Base-by-base conservation (phyloP, 345 rosid species). In the Passiflora organensis region DNA sequence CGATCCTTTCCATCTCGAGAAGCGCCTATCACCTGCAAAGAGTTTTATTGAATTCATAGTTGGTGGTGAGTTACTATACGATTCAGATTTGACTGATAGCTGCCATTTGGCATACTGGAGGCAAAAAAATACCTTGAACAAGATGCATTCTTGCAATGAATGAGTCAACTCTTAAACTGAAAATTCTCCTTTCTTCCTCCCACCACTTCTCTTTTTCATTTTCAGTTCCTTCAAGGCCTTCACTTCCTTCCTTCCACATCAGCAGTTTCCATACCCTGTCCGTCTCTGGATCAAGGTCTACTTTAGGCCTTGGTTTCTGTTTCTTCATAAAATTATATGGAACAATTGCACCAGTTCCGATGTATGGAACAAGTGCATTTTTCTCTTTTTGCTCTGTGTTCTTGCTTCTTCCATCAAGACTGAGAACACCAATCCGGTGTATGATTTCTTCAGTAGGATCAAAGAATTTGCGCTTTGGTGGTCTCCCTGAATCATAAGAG, bases 1-100 rank as follows among this genome's bases (percentile, higher is more conserved):
- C 2, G 98, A 91, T 55, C 98, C 98, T 69, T 91, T 91, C 98
- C 98, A 91, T 67, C 75, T 78, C n/a, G 96, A 86, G 82, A 91
- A 91, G 46, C 91, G 86, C 55, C 98, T 79, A 66, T 91, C 96
- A 53, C 98, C 98, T 91, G 89, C 55, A 62, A 72, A 60, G 41
- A 56, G 38, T 52, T 43, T 55, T 16, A 44, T 49, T 16, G 16
- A 28, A 46, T 23, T 44, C 37, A 59, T 39, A 17, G 11, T 4
- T 28, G 17, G 39, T 55, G 48, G 63, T 51, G 38, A 54, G 41
- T 48, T 28, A 24, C 32, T 73, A 22, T 3, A 34, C 32, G 10
- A 16, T 43, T 59, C 39, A 47, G 34, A 28, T 8, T 28, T 28
- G 34, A 28, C 34, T 28, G 34, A 28, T 28, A 28, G 34, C 34